Conservation (phyloP, 2,329 filamentous ascomycete genomes). For the Penicillium brasilianum region DNA sequence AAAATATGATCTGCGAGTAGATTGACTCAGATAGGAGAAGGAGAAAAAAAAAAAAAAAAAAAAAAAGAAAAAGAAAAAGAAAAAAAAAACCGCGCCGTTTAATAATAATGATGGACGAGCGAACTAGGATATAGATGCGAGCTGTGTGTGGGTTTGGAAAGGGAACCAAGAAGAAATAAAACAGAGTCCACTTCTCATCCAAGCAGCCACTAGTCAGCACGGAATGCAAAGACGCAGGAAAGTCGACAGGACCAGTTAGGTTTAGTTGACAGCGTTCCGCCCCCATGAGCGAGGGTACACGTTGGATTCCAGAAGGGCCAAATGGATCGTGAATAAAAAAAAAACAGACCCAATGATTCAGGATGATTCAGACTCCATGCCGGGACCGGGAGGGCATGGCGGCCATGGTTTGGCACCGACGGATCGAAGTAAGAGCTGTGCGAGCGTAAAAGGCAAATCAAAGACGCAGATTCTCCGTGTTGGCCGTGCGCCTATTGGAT, state of each 20-base stretch:
- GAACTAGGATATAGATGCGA: not conserved
- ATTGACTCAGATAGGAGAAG: constrained; percentile 14
- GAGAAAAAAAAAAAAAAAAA: not conserved
- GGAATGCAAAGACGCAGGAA: not conserved
- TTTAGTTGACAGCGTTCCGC: not conserved
- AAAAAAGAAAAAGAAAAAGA: constrained; percentile 2
- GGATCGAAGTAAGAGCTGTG: constrained; percentile 17
- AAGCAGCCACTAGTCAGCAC: not conserved
- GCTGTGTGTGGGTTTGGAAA: not conserved
- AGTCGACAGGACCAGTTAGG: constrained; percentile 1
- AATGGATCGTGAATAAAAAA: not conserved
- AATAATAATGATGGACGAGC: not conserved
- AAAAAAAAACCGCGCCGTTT: constrained; percentile 9
- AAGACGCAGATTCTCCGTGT: not conserved
- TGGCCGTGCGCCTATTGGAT: constrained; percentile 9
- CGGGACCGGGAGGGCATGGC: constrained; percentile 9
- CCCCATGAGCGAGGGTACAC: constrained; percentile 2
- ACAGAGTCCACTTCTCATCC: not conserved
- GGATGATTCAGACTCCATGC: constrained; percentile 20
- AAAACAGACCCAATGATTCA: constrained; percentile 12
- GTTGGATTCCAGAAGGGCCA: not conserved
- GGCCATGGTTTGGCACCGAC: constrained; percentile 14
- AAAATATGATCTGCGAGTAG: constrained; percentile 21
- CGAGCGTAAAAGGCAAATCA: not conserved
- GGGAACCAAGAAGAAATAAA: not conserved